phyloP scores from a whole-genome alignment of 805 yeast species.

The Yueomyces sp. region DNA sequence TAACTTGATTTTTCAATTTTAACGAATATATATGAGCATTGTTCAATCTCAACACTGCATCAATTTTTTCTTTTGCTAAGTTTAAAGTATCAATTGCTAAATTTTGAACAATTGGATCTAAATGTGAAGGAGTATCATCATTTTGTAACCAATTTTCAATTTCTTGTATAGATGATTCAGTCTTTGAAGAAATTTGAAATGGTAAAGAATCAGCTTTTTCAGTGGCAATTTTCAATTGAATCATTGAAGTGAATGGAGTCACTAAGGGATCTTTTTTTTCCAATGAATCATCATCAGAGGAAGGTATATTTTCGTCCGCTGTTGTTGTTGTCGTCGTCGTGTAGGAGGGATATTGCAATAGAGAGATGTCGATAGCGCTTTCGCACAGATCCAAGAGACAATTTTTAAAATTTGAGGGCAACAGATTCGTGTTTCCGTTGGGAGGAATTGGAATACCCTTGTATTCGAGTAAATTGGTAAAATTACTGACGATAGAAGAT shows the following conservation, averaged over 20 bases:
- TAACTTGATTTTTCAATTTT: conserved; percentile 68
- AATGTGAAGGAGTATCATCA: too few species aligned
- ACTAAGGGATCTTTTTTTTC: too few species aligned
- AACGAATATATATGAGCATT: conserved; percentile 65
- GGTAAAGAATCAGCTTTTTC: conserved; percentile 1
- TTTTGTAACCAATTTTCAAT: too few species aligned
- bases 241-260: too few species aligned
- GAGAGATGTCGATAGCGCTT: conserved; percentile 45
- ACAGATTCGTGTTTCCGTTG: not conserved
- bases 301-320: too few species aligned
- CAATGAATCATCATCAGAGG: too few species aligned
- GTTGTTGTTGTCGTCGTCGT: too few species aligned
- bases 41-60: conserved; percentile 54
- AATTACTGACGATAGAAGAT: conserved; percentile 31
- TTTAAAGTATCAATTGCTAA: conserved; percentile 56
- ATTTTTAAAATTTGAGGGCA: not conserved
- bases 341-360: too few species aligned
- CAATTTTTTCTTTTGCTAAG: conserved; percentile 51
- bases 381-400: conserved; percentile 46
- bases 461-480: conserved; percentile 30
- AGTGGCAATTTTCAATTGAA: too few species aligned
- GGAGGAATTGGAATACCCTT: conserved; percentile 34
- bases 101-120: conserved; percentile 47
- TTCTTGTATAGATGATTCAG: too few species aligned
- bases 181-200: too few species aligned